These are phyloP conservation scores for Cryptococcus floricola DNA, from an alignment of 1,284 basidiomycete genomes.

Conservation along the genomic window DNA sequence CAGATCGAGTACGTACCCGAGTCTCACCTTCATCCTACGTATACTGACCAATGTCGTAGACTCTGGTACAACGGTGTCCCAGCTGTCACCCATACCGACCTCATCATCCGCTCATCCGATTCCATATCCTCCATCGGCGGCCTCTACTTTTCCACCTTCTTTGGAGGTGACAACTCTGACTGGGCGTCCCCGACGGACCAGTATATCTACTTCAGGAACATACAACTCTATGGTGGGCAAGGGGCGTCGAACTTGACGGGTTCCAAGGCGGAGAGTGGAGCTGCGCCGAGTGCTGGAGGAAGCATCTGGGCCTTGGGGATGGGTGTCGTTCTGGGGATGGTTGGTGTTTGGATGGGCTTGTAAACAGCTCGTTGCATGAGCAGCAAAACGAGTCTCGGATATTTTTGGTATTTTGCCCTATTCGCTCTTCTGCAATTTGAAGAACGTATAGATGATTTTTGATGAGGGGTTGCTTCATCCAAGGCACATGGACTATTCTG, in stretches of 20 bases:
- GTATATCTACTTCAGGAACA: constrained; percentile 45
- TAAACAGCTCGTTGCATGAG: neutral
- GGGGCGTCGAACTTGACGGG: constrained; percentile 28
- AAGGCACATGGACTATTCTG: too few species aligned
- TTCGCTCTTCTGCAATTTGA: too few species aligned
- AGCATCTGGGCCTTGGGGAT: neutral
- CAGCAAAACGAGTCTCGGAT: too few species aligned
- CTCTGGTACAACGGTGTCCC: constrained; percentile 46
- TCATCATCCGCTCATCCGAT: constrained; percentile 39
- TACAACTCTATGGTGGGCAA: constrained; percentile 35
- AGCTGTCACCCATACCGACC: constrained; percentile 38
- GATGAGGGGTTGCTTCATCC: too few species aligned
- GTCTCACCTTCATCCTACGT: neutral
- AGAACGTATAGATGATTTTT: too few species aligned
- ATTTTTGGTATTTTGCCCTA: too few species aligned
- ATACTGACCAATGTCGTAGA: constrained; percentile 12
- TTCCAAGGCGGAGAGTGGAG: constrained; percentile 7
- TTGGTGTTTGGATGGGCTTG: constrained; percentile 1
- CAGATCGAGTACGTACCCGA: constrained; percentile 29
- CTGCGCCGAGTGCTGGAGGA: neutral
- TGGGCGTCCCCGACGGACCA: constrained; percentile 46
- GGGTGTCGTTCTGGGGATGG: constrained; percentile 1
- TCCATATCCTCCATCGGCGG: constrained; percentile 35
- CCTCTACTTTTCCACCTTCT: constrained; percentile 50
- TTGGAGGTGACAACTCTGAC: constrained; percentile 45